Percentiles rank a stretch among this genome's conserved stretches.
Conservation (phyloP, 1,139 yeast species). For the Sugiyamaella xylanicola region DNA sequence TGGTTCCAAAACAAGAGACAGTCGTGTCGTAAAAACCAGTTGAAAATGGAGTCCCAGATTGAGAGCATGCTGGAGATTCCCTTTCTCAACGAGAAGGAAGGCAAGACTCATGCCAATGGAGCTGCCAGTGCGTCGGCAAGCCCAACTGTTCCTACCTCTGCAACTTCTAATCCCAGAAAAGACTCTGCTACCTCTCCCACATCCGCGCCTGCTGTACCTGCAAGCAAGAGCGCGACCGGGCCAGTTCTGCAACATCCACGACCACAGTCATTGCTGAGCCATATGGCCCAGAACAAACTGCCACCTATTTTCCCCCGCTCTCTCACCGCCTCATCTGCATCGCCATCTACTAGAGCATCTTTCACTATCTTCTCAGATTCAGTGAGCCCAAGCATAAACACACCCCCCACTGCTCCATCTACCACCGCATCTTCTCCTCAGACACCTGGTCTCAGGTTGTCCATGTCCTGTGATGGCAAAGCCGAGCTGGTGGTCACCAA, state of each 20-base stretch:
- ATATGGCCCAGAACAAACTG: conserved; percentile 2
- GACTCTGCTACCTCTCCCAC: neutral
- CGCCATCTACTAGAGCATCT: conserved; percentile 21
- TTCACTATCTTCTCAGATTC: conserved; percentile 18
- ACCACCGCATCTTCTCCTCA: conserved; percentile 20
- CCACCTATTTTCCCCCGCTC: conserved; percentile 43
- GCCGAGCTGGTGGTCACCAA: conserved; percentile 35
- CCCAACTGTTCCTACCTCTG: neutral
- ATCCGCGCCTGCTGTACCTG: neutral
- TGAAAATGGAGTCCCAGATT: conserved; percentile 44
- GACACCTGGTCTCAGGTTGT: conserved; percentile 28
- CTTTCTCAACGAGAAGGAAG: neutral
- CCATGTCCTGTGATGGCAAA: conserved; percentile 44
- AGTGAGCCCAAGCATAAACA: too few relatives aligned
- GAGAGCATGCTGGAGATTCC: conserved; percentile 21
- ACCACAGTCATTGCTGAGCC: neutral
- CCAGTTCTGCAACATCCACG: neutral
- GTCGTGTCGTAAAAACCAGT: conserved; percentile 60
- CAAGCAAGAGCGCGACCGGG: neutral
- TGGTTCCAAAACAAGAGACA: conserved; percentile 98
- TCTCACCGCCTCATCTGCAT: conserved; percentile 32
- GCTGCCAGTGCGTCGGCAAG: conserved; percentile 13
- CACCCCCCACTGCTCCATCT: conserved; percentile 15
- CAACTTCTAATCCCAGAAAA: neutral
- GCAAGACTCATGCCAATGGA: conserved; percentile 2